phyloP scores from a whole-genome alignment of 192 early-diverging fungal genomes.

The Backusella australiensis region DNA sequence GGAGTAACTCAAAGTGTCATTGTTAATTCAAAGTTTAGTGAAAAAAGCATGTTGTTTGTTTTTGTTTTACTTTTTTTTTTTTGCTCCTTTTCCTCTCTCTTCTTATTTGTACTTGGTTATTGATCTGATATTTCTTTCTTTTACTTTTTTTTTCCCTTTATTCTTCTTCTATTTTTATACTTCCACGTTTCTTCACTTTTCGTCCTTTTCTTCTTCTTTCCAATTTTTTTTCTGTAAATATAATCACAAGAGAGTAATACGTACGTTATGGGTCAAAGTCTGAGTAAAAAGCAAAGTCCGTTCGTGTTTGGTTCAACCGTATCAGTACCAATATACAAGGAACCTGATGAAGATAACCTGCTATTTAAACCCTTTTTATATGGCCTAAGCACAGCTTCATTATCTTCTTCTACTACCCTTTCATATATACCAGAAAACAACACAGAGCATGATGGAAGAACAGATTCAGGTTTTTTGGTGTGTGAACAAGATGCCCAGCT shows the following conservation, averaged over 20 bases:
- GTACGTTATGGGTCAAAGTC: neutral
- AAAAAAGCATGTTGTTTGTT: neutral
- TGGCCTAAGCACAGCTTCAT: neutral
- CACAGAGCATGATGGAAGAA: neutral
- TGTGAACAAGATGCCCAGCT: neutral
- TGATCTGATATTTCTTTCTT: too few relatives aligned
- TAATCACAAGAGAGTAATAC: neutral
- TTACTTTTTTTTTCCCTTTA: neutral
- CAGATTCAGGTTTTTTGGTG: constrained; percentile 14
- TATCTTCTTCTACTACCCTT: neutral
- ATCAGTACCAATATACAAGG: neutral
- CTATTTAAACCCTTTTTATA: constrained; percentile 12
- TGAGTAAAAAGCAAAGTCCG: neutral
- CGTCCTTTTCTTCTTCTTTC: neutral
- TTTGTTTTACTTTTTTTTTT: neutral
- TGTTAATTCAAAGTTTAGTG: constrained; percentile 2
- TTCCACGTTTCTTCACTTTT: neutral
- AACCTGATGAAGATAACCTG: neutral
- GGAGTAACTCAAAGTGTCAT: constrained; percentile 2
- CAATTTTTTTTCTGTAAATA: neutral
- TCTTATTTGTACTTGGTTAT: neutral
- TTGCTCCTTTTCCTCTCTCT: neutral
- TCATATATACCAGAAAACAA: neutral
- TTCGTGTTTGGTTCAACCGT: constrained; percentile 8
- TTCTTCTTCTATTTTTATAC: neutral